Base-by-base conservation (phyloP, 768 basidiomycete species). In the Amyloporia xantha region DNA sequence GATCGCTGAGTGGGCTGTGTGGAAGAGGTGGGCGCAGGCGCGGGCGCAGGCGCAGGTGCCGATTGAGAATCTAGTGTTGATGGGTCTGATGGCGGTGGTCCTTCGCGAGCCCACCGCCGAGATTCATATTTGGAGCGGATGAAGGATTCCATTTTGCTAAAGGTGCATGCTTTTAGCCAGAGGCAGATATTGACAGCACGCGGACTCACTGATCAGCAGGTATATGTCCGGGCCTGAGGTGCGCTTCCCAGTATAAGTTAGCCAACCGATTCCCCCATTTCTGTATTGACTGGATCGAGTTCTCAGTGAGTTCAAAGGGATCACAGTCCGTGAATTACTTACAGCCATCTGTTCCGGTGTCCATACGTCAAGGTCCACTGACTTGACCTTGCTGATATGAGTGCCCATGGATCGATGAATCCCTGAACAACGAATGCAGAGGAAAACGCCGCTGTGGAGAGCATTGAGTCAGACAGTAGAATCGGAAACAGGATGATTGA, bases 351-450 rank as follows among this genome's bases (percentile, higher is more conserved):
- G 95, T 54, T 97, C 93, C 2, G 91, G 91, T 6, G 91, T 95
- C 95, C 95, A 99, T 15, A 88, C 81, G 59, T 99, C 95, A 47
- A 99, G 82, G 69, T 99, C 95, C 47, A 99, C 90, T 2, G 92
- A 95, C 62, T 96, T 96, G 64, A 99, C 89, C 62, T 87, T 90
- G 69, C 88, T 90, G 66, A 98, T 96, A 67, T 99, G 95, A 0
- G 95, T 97, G 51, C 95, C 95, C 91, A 99, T 93, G 35, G 91
- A 86, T 37, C 95, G 84, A 68, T 99, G 95, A 49, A 97, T 89
- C 24, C 95, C 95, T 12, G 94, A 97, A 68, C 95, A 99, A 50
- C 95, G 82, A 55, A 99, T 96, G 64, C 95, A 99, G 33, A 98
- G 74, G 63, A 92, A 96, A 1, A 92, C 86, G 20, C 95, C 95